phyloP scores from a whole-genome alignment of 305 asterid species.

The Solanum hybrid region DNA sequence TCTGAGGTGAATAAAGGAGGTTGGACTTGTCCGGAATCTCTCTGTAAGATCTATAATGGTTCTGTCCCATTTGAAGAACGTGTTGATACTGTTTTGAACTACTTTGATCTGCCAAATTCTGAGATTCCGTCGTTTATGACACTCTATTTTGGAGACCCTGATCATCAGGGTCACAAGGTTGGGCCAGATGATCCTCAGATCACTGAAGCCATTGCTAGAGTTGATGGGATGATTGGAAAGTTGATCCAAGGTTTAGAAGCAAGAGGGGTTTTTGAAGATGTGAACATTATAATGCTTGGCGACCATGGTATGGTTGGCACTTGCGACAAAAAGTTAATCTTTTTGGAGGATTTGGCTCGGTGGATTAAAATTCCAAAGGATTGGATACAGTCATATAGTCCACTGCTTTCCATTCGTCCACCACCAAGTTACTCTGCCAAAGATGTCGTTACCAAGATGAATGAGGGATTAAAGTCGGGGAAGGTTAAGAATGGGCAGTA shows the following conservation, averaged over 20 bases:
- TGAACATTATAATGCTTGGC: conserved; percentile 53
- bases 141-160: conserved; percentile 69
- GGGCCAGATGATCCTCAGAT: conserved; percentile 72
- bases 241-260: conserved; percentile 57
- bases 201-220: conserved; percentile 47
- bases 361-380: conserved; percentile 49
- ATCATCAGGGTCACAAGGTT: conserved; percentile 59
- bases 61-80: conserved; percentile 55
- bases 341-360: conserved; percentile 45
- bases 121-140: conserved; percentile 67
- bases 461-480: conserved; percentile 44
- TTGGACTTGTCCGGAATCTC: conserved; percentile 53
- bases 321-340: conserved; percentile 53
- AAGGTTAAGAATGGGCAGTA: conserved; percentile 48
- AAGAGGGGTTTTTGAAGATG: conserved; percentile 62
- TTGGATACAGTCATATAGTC: conserved; percentile 58
- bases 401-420: conserved; percentile 62
- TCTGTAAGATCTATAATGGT: conserved; percentile 44
- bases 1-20: conserved; percentile 66
- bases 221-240: conserved; percentile 56
- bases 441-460: conserved; percentile 52
- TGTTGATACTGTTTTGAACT: conserved; percentile 55
- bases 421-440: conserved; percentile 21
- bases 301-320: conserved; percentile 90
- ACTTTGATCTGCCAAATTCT: conserved; percentile 47